A percentile compares a stretch with the other conserved stretches of the same genome.
Evolutionary conservation across 2,329 filamentous ascomycete genomes (phyloP).

Genomic region (Rhexocercosporidium sp.): DNA sequence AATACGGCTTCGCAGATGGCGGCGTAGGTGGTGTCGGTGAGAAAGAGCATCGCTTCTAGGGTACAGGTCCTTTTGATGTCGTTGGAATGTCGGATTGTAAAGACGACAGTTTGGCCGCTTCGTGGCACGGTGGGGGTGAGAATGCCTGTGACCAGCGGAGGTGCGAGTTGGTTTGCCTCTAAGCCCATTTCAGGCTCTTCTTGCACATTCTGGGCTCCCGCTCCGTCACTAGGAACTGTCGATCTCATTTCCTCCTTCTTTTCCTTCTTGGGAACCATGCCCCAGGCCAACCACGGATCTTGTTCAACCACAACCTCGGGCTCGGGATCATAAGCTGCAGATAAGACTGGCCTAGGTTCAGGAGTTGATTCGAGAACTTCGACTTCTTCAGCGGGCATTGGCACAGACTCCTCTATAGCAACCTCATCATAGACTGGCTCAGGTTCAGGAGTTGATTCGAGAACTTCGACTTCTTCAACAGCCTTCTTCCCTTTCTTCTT

Average conservation of each 20-base stretch:
- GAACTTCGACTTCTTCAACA: neutral
- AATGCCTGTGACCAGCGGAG: neutral
- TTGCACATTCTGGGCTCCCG: neutral
- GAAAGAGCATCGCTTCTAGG: slow-evolving; percentile 7
- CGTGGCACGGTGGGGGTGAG: neutral
- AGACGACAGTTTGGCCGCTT: slow-evolving; percentile 20
- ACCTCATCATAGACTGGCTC: too few species aligned
- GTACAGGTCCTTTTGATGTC: neutral
- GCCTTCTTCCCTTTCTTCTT: slow-evolving; percentile 6
- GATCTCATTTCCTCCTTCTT: slow-evolving; percentile 4
- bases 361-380: neutral
- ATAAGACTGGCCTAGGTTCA: neutral
- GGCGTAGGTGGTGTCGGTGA: neutral
- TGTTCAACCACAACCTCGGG: neutral
- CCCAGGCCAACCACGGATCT: neutral
- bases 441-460: neutral
- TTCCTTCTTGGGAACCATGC: neutral
- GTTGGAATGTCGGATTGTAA: slow-evolving; percentile 19
- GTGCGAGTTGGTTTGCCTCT: slow-evolving; percentile 2
- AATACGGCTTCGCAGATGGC: neutral
- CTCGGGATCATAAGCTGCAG: neutral
- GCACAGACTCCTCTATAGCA: too few species aligned
- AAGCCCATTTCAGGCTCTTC: neutral
- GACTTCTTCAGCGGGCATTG: too few species aligned
- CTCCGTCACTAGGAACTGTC: slow-evolving; percentile 1